Conservation (phyloP, 345 rosid species). For the Nasturtium officinale region DNA sequence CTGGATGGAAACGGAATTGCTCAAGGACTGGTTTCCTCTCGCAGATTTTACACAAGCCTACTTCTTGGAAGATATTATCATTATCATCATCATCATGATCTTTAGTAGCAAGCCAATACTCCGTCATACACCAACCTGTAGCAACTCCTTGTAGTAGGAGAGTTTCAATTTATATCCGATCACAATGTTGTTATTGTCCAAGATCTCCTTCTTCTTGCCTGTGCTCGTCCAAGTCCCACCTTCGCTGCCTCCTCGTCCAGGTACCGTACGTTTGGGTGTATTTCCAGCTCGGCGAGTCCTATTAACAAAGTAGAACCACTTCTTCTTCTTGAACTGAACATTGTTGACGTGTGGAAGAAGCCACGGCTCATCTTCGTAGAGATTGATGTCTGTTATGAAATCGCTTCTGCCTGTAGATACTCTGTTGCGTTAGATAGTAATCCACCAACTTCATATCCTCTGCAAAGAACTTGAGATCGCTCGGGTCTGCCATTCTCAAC, state of each 20-base stretch:
- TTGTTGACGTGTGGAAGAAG: constrained; percentile 1
- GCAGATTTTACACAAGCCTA: background rate
- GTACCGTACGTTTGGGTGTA: background rate
- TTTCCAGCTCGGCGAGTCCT: background rate
- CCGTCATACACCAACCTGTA: background rate
- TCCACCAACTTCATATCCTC: background rate
- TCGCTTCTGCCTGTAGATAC: background rate
- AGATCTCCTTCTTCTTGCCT: background rate
- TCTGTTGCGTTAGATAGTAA: constrained; percentile 1
- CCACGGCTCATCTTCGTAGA: constrained; percentile 13
- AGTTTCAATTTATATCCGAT: background rate
- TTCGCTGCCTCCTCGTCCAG: background rate
- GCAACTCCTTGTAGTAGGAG: background rate
- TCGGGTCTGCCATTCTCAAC: background rate
- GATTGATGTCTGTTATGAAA: background rate
- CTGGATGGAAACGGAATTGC: background rate
- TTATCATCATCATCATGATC: too few species aligned
- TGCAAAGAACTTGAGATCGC: background rate
- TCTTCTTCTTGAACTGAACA: background rate
- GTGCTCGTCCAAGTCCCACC: background rate
- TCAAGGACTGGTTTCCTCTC: background rate
- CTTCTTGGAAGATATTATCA: background rate
- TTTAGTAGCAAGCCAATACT: background rate
- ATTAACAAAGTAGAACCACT: background rate
- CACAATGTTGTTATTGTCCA: background rate